Conservation (phyloP, 768 basidiomycete species). For the Galerina marginata region DNA sequence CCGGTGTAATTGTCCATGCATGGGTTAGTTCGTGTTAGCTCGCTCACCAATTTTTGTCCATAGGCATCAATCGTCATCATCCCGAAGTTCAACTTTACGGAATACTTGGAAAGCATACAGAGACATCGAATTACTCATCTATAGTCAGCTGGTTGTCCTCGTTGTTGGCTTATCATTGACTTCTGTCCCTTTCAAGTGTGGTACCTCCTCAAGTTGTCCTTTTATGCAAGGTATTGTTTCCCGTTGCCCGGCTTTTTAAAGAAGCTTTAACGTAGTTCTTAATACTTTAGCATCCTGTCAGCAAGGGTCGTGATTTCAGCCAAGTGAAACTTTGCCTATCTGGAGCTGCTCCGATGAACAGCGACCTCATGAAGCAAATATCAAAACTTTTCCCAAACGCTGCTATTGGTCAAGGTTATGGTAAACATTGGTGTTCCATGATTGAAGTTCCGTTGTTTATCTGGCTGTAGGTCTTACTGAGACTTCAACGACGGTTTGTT, state of each 20-base stretch:
- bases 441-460: background rate
- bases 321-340: conserved; percentile 58
- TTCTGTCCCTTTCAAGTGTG: conserved; percentile 39
- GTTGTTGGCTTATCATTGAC: background rate
- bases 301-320: conserved; percentile 53
- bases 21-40: background rate
- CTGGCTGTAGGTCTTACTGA: conserved; percentile 63
- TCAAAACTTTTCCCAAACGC: conserved; percentile 60
- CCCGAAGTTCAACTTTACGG: conserved; percentile 65
- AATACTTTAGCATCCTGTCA: conserved; percentile 55
- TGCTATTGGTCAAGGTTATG: conserved; percentile 69
- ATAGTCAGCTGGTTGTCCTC: conserved; percentile 42
- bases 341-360: conserved; percentile 69
- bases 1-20: conserved; percentile 44
- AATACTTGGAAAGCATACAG: conserved; percentile 59
- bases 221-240: conserved; percentile 59
- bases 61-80: conserved; percentile 64
- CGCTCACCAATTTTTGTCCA: background rate
- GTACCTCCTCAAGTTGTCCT: conserved; percentile 72
- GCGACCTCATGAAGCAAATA: conserved; percentile 54
- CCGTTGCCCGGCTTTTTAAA: background rate
- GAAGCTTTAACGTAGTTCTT: background rate
- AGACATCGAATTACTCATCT: conserved; percentile 61
- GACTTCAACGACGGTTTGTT: conserved; percentile 57
- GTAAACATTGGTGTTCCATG: conserved; percentile 30